Base-by-base conservation (phyloP, 2,329 filamentous ascomycete genomes). In the Paraconiothyrium brasiliense region DNA sequence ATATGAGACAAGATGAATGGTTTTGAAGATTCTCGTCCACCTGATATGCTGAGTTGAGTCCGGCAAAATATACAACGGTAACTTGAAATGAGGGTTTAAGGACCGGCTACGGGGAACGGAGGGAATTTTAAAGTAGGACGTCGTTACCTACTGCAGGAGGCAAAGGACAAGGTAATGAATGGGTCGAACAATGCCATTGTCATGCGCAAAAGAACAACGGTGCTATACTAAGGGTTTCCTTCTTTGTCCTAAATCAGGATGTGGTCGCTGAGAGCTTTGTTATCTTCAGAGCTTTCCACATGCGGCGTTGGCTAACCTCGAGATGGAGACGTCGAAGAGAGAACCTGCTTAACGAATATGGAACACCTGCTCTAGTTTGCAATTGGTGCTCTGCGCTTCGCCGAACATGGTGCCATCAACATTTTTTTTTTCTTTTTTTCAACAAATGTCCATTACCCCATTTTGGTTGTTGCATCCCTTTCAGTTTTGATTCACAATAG, bases 351-450 rank as follows among this genome's bases (percentile, higher is more conserved):
- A 62, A 3, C 37, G 27, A 6, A 64, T 43, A 16, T 41, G 7
- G 37, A 64, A 64, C 14, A 60, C 39, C 49, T 54, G 24, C n/a
- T 62, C 59, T 3, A 14, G 22, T 3, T 37, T 30, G n/a, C 52
- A 30, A 44, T 43, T 51, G 3, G 35, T 2, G 14, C 35, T 34
- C 20, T 54, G 50, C 13, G 58, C 60, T 50, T 61, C 62, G 14
- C 62, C 64, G 61, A 61, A 63, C 64, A 65, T 63, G 9, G 61
- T 41, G 4, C 64, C 64, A 49, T 63, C 52, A 16, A 67, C 51
- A 50, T 60, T 63, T 27, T 56, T 61, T 32, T 67, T 62, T 11
- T 62, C 58, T 13, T 61, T 32, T 67, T 62, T 11, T 62, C 58
- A 9, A 65, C 49, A 41, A 65, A 67, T 2, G 3, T 43, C 60